Conservation (phyloP, 2,329 filamentous ascomycete genomes). For the Stemphylium lycopersici region DNA sequence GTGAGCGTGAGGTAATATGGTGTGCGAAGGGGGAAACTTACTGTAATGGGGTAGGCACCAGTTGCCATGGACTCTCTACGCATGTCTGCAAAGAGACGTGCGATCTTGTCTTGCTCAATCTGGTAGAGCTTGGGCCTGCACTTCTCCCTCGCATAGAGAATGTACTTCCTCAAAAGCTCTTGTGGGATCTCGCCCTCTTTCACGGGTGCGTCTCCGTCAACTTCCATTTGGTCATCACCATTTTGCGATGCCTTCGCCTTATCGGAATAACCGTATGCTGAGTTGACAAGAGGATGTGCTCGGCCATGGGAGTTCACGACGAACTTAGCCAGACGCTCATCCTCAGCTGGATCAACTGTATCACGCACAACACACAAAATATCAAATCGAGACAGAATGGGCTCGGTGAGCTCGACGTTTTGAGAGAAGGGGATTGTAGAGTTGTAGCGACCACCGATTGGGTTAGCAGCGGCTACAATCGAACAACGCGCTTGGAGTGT, state of each 20-base stretch:
- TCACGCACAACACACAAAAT: slow-evolving; percentile 96
- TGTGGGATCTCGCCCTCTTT: slow-evolving; percentile 81
- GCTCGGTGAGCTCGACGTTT: slow-evolving; percentile 96
- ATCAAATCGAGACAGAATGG: slow-evolving; percentile 96
- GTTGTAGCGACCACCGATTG: slow-evolving; percentile 95
- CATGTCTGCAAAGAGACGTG: slow-evolving; percentile 95
- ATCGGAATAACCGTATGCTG: slow-evolving; percentile 40
- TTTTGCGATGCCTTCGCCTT: slow-evolving; percentile 30
- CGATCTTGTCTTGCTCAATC: slow-evolving; percentile 97
- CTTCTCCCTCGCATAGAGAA: slow-evolving; percentile 89
- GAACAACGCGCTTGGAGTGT: slow-evolving; percentile 95
- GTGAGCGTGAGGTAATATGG: slow-evolving; percentile 17
- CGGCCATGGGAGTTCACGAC: slow-evolving; percentile 93
- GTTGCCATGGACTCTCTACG: slow-evolving; percentile 89
- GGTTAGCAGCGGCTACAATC: slow-evolving; percentile 95
- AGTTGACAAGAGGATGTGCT: slow-evolving; percentile 70
- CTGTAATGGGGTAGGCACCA: slow-evolving; percentile 96
- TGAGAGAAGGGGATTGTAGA: slow-evolving; percentile 93
- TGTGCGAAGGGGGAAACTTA: slow-evolving; percentile 56
- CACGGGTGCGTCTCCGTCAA: slow-evolving; percentile 57
- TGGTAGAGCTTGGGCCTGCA: slow-evolving; percentile 93
- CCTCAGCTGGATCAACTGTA: slow-evolving; percentile 88
- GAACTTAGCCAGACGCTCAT: slow-evolving; percentile 91
- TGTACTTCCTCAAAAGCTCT: slow-evolving; percentile 92
- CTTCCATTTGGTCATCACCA: slow-evolving; percentile 57